Evolutionary conservation across 345 rosid species (phyloP), one percentile per base, ranked within the genome.

Genomic region (Boechera retrofracta): DNA sequence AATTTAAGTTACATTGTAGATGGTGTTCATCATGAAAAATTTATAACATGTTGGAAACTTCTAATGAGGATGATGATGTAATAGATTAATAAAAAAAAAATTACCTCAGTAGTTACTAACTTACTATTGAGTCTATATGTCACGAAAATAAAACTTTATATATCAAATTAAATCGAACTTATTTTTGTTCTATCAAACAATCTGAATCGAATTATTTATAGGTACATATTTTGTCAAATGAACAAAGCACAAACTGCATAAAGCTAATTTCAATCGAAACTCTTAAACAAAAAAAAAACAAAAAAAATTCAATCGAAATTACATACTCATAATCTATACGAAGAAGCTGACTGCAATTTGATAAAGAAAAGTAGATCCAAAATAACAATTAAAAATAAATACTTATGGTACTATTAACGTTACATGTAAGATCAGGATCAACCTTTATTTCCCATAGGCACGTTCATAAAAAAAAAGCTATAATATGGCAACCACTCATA

Each of bases 401-500:
- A 15, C 11, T 61, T n/a, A 38, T 60, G 54, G n/a, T 48, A 52
- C 64, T 76, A 45, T 68, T 9, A 52, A 41, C 16, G 10, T 39
- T 68, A 61, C 56, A 69, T 51, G 48, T 51, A 69, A 61, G 74
- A 68, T 68, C 38, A 60, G 2, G 53, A 76, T 68, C 57, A 52
- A 60, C 47, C 56, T 76, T 68, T 68, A 52, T 59, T 38, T 49
- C 4, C 33, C 18, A 38, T 18, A 31, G 73, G 68, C 73, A 67
- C 18, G 54, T 68, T 75, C 32, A 57, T 15, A 15, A 33, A 55
- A 42, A 39, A 55, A 29, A 26, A 55, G 1, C 24, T 56, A 67
- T 35, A 56, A 12, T 41, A 41, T 26, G 52, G 26, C 16, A 75
- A 69, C 63, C 36, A 62, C 3, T 54, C 39, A 44, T 33, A 53